These are phyloP conservation scores for Rhynchosporium agropyri DNA, from an alignment of 2,329 filamentous ascomycete species.

Conservation along the genomic window DNA sequence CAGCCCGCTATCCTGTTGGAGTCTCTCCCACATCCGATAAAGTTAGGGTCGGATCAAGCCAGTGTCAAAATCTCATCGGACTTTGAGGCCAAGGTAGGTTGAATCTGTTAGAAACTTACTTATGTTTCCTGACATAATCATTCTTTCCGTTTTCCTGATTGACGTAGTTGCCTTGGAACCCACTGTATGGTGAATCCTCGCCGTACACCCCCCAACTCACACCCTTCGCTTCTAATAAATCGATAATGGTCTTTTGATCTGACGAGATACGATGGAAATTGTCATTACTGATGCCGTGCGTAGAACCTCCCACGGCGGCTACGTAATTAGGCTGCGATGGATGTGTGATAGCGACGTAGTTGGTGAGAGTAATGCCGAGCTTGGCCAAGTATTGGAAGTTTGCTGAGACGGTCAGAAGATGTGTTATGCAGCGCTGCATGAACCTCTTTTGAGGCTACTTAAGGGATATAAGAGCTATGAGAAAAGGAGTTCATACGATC, in stretches of 20 bases:
- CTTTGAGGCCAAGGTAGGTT: background rate
- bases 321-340: constrained; percentile 78
- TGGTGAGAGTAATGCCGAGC: constrained; percentile 63
- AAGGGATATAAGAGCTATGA: background rate
- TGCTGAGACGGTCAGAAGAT: constrained; percentile 24
- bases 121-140: constrained; percentile 82
- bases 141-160: constrained; percentile 68
- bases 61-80: background rate
- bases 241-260: constrained; percentile 60
- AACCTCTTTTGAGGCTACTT: background rate
- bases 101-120: constrained; percentile 46
- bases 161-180: constrained; percentile 69
- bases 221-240: constrained; percentile 51
- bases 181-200: constrained; percentile 73
- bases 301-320: constrained; percentile 65
- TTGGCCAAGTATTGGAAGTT: constrained; percentile 59
- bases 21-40: background rate
- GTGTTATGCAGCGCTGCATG: background rate
- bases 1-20: background rate
- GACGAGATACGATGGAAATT: constrained; percentile 56
- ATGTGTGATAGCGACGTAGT: constrained; percentile 67
- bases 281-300: constrained; percentile 73
- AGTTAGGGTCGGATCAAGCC: background rate
- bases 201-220: constrained; percentile 69
- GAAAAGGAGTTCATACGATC: constrained; percentile 52